phyloP scores from a whole-genome alignment of 805 yeast species.

The Candida silvicultrix region DNA sequence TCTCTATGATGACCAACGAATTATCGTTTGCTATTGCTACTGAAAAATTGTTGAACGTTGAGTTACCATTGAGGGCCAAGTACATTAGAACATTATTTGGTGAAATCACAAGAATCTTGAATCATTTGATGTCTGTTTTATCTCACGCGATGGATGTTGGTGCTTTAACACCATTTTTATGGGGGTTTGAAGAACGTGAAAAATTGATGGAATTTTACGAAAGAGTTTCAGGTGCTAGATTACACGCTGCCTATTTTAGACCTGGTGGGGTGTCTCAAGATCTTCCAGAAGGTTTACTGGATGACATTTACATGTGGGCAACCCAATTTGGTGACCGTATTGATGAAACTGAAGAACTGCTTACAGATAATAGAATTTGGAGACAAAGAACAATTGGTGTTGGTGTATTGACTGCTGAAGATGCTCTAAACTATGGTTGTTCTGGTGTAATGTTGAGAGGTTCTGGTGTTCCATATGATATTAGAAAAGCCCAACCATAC shows the following conservation, averaged over 20 bases:
- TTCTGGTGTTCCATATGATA: slow-evolving; percentile 81
- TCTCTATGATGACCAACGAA: slow-evolving; percentile 86
- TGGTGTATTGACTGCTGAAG: slow-evolving; percentile 80
- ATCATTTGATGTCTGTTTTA: slow-evolving; percentile 80
- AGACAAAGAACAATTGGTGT: slow-evolving; percentile 77
- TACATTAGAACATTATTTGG: slow-evolving; percentile 83
- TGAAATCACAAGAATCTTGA: slow-evolving; percentile 76
- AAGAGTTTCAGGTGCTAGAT: slow-evolving; percentile 85
- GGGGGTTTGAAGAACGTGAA: slow-evolving; percentile 94
- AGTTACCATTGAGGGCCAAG: slow-evolving; percentile 79
- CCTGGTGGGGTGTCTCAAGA: slow-evolving; percentile 93
- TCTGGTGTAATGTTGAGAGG: slow-evolving; percentile 91
- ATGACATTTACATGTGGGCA: slow-evolving; percentile 94
- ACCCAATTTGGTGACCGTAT: slow-evolving; percentile 91
- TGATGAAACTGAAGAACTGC: slow-evolving; percentile 85
- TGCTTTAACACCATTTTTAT: slow-evolving; percentile 85
- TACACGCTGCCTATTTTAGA: slow-evolving; percentile 82
- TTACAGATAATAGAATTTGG: slow-evolving; percentile 91
- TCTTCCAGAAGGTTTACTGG: slow-evolving; percentile 77
- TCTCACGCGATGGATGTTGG: slow-evolving; percentile 95
- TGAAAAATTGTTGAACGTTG: slow-evolving; percentile 77
- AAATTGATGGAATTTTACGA: slow-evolving; percentile 90
- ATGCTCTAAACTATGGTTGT: slow-evolving; percentile 73
- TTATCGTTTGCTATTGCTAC: slow-evolving; percentile 78
- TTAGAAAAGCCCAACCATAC: slow-evolving; percentile 82